Percentiles rank a stretch among this genome's conserved stretches.
Evolutionary conservation across 1,139 yeast species (phyloP).

Genomic region (Candida tetrigidarum): DNA sequence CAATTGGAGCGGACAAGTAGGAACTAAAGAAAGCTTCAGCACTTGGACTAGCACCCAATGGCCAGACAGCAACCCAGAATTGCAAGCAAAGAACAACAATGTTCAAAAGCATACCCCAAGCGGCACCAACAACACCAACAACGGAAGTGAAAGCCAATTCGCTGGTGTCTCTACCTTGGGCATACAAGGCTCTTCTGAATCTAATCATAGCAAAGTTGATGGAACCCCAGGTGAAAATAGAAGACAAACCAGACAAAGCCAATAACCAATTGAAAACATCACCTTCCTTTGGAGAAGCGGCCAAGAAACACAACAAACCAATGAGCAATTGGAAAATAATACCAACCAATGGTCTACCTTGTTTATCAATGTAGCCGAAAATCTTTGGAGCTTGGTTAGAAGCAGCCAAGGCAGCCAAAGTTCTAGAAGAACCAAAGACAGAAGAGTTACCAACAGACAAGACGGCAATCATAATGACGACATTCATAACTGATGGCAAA

Average conservation of each 20-base stretch:
- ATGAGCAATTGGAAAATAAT: constrained; percentile 56
- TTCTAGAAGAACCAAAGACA: constrained; percentile 78
- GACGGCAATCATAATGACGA: constrained; percentile 49
- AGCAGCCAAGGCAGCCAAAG: constrained; percentile 79
- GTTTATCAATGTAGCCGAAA: constrained; percentile 73
- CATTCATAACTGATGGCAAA: constrained; percentile 52
- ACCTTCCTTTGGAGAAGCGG: constrained; percentile 67
- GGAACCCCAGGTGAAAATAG: constrained; percentile 84
- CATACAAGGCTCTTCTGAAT: constrained; percentile 73
- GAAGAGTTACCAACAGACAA: constrained; percentile 57
- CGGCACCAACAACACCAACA: constrained; percentile 73
- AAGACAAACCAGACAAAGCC: constrained; percentile 82
- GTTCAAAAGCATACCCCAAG: constrained; percentile 63
- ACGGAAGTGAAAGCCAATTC: constrained; percentile 75
- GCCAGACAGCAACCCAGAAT: constrained; percentile 79
- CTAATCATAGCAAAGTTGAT: constrained; percentile 77
- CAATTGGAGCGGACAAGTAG: constrained; percentile 66
- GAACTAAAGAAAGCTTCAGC: constrained; percentile 63
- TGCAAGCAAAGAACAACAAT: constrained; percentile 73
- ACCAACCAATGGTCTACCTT: constrained; percentile 76
- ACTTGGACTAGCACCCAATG: constrained; percentile 59
- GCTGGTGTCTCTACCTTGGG: constrained; percentile 62
- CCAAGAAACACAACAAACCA: constrained; percentile 75
- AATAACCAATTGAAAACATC: constrained; percentile 80
- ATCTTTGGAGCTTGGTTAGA: constrained; percentile 80